Conservation (phyloP, 1,284 basidiomycete species). For the Exsudoporus floridanus region DNA sequence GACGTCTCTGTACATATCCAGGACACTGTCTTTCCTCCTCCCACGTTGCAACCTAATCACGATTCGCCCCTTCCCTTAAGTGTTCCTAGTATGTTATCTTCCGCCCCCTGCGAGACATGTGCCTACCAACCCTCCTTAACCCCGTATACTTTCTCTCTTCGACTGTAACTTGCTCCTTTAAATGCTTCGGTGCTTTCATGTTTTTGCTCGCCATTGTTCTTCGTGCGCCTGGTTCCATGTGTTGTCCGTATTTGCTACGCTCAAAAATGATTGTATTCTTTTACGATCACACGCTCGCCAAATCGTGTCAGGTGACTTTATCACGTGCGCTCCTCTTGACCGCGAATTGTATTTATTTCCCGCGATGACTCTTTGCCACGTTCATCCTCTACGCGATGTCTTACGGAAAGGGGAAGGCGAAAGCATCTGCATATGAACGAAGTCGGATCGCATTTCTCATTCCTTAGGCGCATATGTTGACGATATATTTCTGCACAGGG, state of each 20-base stretch:
- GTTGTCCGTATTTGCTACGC: constrained; percentile 33
- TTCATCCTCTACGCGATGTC: constrained; percentile 19
- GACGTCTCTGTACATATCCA: constrained; percentile 17
- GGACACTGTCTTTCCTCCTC: constrained; percentile 9
- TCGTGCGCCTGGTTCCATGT: constrained; percentile 23
- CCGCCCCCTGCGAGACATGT: constrained; percentile 31
- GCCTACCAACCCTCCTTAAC: constrained; percentile 21
- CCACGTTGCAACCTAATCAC: constrained; percentile 20
- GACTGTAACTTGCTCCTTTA: constrained; percentile 26
- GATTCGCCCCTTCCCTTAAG: constrained; percentile 4
- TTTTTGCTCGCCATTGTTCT: constrained; percentile 20
- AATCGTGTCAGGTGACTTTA: constrained; percentile 15
- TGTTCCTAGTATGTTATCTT: constrained; percentile 26
- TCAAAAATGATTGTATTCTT: constrained; percentile 35
- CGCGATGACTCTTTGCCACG: neutral
- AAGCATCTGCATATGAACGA: constrained; percentile 20
- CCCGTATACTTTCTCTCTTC: constrained; percentile 7
- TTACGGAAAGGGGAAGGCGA: constrained; percentile 15
- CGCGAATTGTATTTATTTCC: neutral
- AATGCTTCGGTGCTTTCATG: constrained; percentile 26
- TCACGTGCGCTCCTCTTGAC: constrained; percentile 17
- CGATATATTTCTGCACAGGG: constrained; percentile 11
- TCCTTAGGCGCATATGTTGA: constrained; percentile 2
- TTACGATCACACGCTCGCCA: constrained; percentile 20
- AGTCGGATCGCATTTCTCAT: constrained; percentile 10